Evolutionary conservation across 768 basidiomycete species (phyloP), one percentile per base, ranked within the genome.

Genomic region (Termitomyces sp.): DNA sequence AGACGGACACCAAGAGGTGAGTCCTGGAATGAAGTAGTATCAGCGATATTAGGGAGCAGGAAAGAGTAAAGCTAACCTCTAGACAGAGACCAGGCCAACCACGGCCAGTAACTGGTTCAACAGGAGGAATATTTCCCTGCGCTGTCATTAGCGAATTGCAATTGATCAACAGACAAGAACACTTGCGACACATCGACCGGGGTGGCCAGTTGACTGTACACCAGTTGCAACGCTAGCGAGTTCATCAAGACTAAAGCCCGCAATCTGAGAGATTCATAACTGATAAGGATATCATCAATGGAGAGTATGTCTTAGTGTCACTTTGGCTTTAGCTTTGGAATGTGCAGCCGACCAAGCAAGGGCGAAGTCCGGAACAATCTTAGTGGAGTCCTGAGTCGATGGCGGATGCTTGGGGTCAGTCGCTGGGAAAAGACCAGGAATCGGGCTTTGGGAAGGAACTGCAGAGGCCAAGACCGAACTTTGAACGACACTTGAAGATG

Each of bases 1-100:
- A 77, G 73, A 37, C 89, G 82, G 13, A 89, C 81, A 1, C 88
- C 88, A 0, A 87, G 72, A 0, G 87, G 86, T 7, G 82, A 81
- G 32, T 65, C 66, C 66, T 64, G 49, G 6, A 24, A 18, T 10
- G 13, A 18, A n/a, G 3, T 30, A n/a, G 26, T 22, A 32, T 26
- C 24, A 46, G 4, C 2, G 37, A 43, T 4, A 30, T 9, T 3
- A 14, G 10, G 44, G n/a, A 16, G 18, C 2, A 12, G 13, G 13
- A 22, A 16, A 3, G 4, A 10, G 22, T 9, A 5, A 34, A 32
- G 42, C 67, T 3, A 42, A 76, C 80, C 67, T 85, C 77, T 20
- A 84, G 73, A 65, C 83, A 84, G 26, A 84, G 69, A 13, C 84
- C 83, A 0, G 80, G 80, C 59, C 76, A 84, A 33, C 63, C 71